Evolutionary conservation across 2,329 filamentous ascomycete genomes (phyloP), one percentile per base, ranked within the genome.

Genomic region (Cladosporium colombiae): DNA sequence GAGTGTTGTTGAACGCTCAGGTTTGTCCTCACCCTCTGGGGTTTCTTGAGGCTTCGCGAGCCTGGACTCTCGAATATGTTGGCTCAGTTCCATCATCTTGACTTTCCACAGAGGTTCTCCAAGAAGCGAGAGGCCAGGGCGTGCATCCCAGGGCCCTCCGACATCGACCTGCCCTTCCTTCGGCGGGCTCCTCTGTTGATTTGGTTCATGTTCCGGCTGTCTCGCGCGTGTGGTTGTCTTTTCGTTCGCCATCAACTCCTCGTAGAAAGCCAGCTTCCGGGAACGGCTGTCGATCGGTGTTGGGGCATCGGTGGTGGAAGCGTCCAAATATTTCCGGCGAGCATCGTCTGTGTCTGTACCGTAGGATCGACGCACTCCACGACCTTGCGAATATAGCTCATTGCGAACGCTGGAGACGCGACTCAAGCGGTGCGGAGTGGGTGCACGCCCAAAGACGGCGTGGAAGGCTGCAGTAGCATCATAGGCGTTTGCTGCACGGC

Each of bases 401-500:
- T 31, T n/a, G 50, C 50, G 27, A 16, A 31, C 27, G 6, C 18
- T 5, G 16, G 50, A 29, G 3, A 29, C 16, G n/a, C 29, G 50
- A 11, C 3, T 53, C 14, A 29, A 53, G 23, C n/a, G 4, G 50
- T n/a, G 50, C 25, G 50, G 25, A 7, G 23, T 53, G 27, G 50
- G 11, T 29, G 25, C 40, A 16, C 23, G 56, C 13, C 56, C 56
- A 14, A 40, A 58, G 14, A 35, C 40, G 10, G 35, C 33, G 16
- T 58, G 56, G 14, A 44, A 23, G 56, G 56, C 56, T 27, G 35
- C 11, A n/a, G 56, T 50, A 10, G 58, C 58, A 61, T 61, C 46
- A 29, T 50, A 50, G 29, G 46, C 58, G 46, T 50, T 52, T 13
- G 40, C 58, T 61, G 58, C 58, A 61, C 25, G 52, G 58, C 58